Base-by-base conservation (phyloP, 148 eudicot genomes). In the Fagopyrum homotropicum region DNA sequence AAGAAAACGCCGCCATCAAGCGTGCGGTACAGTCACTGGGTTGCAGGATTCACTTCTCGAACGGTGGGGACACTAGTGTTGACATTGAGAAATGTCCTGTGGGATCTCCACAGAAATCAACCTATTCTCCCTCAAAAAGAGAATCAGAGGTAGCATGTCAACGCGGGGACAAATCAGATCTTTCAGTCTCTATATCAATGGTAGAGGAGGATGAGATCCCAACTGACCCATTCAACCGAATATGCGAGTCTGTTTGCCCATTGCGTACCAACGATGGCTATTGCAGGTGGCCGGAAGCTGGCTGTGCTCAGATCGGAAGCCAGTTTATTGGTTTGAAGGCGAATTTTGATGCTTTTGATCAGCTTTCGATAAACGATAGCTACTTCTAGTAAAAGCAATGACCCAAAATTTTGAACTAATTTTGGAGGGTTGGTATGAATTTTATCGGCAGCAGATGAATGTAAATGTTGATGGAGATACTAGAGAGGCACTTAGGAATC, bases 271-370 rank as follows among this genome's bases (percentile, higher is more conserved):
- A 84, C 57, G 98, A 92, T 74, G 98, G 99, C 77, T 80, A 78
- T 19, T 96, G 99, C 81, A 81, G 83, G 81, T 96, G 98, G 98
- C 98, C 97, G 7, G 86, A 92, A 76, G 91, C 90, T 77, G 98
- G 94, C 74, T 96, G 99, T 81, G 98, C 99, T 80, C 97, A 89
- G 81, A 66, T 82, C 64, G 86, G 93, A 63, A 92, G 94, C 82
- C 97, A 96, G 79, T 96, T 96, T 79, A 84, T 96, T 26, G 99
- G 98, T 2, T 69, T 96, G 77, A 90, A 86, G 78, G 98, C 98
- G 6, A 92, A 96, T 79, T 96, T 82, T 82, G 98, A 96, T 78
- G 99, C 99, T 61, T 92, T 96, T 85, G 99, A 96, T 75, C 86
- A 83, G 54, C 88, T 96, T 44, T 90, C 94, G 69, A 90, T 96